Evolutionary conservation across 768 basidiomycete genomes (phyloP), one percentile per base, ranked within the genome.

Genomic region (Bullera alba): DNA sequence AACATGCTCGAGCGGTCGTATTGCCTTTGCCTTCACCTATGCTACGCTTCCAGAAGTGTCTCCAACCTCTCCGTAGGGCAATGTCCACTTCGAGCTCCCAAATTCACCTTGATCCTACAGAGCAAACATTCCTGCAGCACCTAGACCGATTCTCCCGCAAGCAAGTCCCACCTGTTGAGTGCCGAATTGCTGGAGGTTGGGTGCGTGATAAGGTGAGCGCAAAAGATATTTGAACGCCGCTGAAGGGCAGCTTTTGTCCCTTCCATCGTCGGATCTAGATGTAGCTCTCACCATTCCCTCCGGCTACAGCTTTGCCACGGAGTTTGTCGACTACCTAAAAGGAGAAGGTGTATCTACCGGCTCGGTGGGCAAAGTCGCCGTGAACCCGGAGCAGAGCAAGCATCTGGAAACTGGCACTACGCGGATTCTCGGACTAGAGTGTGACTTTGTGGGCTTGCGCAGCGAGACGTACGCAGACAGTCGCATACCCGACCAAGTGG

Each of bases 181-280:
- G 93, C 69, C 79, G 95, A 58, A 87, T 99, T 41, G 95, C 91
- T 10, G 95, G 95, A 16, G 95, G 95, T 17, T 99, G 95, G 95
- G 95, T 97, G 38, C 78, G 95, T 64, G 95, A 99, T 73, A 99
- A 99, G 83, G 93, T 91, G 53, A 60, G 75, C 12, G n/a, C 26
- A 3, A 34, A 10, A 15, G 7, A 10, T 7, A 43, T 38, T 21
- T 29, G 16, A 14, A 23, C 25, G 23, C 28, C 42, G 19, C 34
- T 42, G 16, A 32, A 28, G 4, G 5, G 2, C 47, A 76, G 95
- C 76, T 97, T 38, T 78, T 97, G 29, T 84, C 83, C 10, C 77
- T 79, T 16, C 76, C 86, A 46, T 88, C 86, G 60, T 82, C 88
- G 69, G 95, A 99, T 62, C 86, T 99, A 56, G 95, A 99, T 71